Percentiles rank a stretch among this genome's conserved stretches.
Conservation (phyloP, 345 rosid species). For the Gossypium longicalyx region DNA sequence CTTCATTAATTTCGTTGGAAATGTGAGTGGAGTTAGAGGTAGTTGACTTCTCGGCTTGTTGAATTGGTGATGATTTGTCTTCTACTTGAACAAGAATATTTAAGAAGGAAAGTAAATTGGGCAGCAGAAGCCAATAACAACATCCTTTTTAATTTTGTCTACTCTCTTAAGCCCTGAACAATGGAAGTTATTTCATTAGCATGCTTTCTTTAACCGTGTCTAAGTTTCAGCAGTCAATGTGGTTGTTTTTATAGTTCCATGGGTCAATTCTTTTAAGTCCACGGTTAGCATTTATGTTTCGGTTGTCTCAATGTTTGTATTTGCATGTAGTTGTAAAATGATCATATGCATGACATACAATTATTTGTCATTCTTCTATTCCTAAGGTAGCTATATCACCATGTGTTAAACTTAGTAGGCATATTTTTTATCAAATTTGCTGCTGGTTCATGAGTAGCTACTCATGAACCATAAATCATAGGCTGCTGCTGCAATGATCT, state of each 20-base stretch:
- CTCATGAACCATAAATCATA: no score
- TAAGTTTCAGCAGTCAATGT: background rate
- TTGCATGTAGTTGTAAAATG: background rate
- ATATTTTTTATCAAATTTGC: background rate
- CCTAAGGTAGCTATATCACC: background rate
- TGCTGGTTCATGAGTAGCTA: background rate
- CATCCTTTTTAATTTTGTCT: background rate
- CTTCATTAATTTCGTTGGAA: background rate
- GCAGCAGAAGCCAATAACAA: background rate
- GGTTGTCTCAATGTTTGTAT: background rate
- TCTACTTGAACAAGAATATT: background rate
- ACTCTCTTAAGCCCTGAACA: background rate
- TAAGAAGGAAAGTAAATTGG: background rate
- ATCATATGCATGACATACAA: background rate
- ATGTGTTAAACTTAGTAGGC: background rate
- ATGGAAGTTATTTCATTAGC: background rate
- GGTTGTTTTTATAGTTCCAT: background rate
- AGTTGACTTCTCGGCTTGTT: background rate
- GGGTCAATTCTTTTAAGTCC: background rate
- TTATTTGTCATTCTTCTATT: background rate
- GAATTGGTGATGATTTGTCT: background rate
- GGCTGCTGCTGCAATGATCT: background rate
- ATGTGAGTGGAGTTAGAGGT: background rate
- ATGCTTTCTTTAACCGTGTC: background rate
- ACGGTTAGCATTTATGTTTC: background rate